Evolutionary conservation across 768 basidiomycete genomes (phyloP), one percentile per base, ranked within the genome.

Genomic region (Fibroporia radiculosa): DNA sequence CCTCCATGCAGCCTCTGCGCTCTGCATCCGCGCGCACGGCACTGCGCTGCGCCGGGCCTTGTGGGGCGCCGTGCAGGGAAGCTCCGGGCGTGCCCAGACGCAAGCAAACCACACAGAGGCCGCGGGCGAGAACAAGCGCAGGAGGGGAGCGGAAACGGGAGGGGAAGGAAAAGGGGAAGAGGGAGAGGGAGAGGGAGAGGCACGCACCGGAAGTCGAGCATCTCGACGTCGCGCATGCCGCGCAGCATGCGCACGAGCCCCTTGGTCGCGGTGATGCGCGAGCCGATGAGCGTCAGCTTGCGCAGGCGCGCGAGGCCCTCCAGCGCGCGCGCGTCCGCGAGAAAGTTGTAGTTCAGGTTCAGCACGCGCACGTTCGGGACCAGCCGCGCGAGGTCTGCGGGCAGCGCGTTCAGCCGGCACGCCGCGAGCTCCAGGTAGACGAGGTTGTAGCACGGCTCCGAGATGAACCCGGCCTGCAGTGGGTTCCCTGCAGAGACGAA

Each of bases 341-440:
- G 60, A 64, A 93, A 97, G 64, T 98, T 98, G 72, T 96, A 95
- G 72, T 98, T 95, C 53, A 97, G 77, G 71, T 97, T 97, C 65
- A 98, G 69, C 48, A 82, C 82, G 44, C 92, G 81, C 57, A 97
- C 66, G 63, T 93, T 96, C 25, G 96, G 95, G 38, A 82, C 68
- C 44, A 86, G 65, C 36, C 58, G 59, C 42, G 74, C 73, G 53
- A 96, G 68, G 32, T 77, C 73, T 53, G 62, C 56, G n/a, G 93
- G 93, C 39, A 96, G 77, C 43, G 55, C 55, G 27, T 78, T 82
- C 50, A 98, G 68, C 49, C 86, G 77, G 62, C 96, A 97, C 22
- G 74, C 86, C 14, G 93, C 93, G 36, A 87, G 70, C 67, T 99
- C 96, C 61, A 98, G 71, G 70, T 98, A 97, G 29, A 85, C 70